Conservation (phyloP, 1,284 basidiomycete species). For the Chondrostereum purpureum region DNA sequence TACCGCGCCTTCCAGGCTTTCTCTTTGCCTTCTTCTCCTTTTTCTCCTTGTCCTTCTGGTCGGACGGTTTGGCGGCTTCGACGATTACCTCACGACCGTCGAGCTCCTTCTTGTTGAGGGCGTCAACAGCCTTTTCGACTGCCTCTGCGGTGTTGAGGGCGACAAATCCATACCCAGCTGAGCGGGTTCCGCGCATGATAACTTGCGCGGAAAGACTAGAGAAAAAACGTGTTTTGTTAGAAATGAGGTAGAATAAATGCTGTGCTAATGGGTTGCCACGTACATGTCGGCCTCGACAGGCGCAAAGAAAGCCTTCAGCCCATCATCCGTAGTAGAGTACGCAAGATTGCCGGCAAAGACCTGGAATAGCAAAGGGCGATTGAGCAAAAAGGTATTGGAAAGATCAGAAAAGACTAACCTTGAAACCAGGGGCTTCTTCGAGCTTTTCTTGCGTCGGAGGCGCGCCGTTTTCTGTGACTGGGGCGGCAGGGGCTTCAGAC, state of each 20-base stretch:
- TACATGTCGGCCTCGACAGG: constrained; percentile 79
- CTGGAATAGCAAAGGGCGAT: constrained; percentile 29
- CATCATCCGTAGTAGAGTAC: constrained; percentile 83
- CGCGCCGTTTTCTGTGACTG: constrained; percentile 72
- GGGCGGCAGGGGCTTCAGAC: constrained; percentile 82
- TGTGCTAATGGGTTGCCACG: constrained; percentile 36
- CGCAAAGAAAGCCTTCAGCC: constrained; percentile 84
- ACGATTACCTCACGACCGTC: constrained; percentile 83
- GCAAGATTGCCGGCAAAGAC: constrained; percentile 86
- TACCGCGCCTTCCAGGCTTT: constrained; percentile 72
- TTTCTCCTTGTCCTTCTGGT: constrained; percentile 79
- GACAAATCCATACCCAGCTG: constrained; percentile 90
- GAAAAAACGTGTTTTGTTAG: too few species aligned
- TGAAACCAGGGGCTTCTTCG: constrained; percentile 71
- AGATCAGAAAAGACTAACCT: constrained; percentile 46
- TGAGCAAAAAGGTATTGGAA: constrained; percentile 14
- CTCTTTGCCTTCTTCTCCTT: constrained; percentile 72
- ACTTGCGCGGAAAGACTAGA: constrained; percentile 68
- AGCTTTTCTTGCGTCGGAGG: constrained; percentile 62
- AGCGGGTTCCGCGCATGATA: constrained; percentile 73
- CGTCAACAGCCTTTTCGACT: constrained; percentile 80
- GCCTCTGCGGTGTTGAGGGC: constrained; percentile 75
- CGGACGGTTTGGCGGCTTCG: constrained; percentile 84
- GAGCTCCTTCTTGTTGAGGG: constrained; percentile 82
- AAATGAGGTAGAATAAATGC: constrained; percentile 22